phyloP scores from a whole-genome alignment of 768 basidiomycete species.

The Lactarius sanguifluus region DNA sequence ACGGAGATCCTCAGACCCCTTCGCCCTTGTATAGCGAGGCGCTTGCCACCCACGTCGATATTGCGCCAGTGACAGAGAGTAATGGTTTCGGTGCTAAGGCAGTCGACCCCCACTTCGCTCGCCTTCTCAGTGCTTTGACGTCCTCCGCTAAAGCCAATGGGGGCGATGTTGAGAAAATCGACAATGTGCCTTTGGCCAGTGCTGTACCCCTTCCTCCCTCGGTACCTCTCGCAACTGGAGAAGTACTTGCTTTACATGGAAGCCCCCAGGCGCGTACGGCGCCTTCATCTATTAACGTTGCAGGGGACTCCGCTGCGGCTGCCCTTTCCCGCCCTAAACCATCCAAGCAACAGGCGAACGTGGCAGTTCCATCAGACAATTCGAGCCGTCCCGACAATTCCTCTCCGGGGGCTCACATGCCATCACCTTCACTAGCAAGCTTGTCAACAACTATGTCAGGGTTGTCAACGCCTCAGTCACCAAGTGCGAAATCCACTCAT shows the following conservation, averaged over 20 bases:
- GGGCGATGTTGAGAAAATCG: background rate
- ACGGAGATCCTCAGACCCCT: conserved; percentile 60
- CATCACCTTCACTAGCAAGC: conserved; percentile 13
- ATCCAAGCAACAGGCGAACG: conserved; percentile 9
- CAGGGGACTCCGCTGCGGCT: background rate
- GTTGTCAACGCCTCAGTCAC: conserved; percentile 13
- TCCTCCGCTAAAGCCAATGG: conserved; percentile 44
- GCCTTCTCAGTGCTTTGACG: conserved; percentile 60
- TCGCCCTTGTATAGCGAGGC: conserved; percentile 57
- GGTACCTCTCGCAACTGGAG: conserved; percentile 1
- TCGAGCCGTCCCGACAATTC: background rate
- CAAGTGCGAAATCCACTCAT: conserved; percentile 28
- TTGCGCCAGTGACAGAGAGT: conserved; percentile 37
- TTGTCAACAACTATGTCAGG: conserved; percentile 23
- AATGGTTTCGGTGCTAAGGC: conserved; percentile 36
- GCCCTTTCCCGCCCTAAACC: background rate
- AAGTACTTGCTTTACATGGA: background rate
- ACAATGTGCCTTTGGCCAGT: background rate
- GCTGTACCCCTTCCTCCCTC: background rate
- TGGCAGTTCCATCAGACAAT: background rate
- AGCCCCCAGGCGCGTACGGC: conserved; percentile 9
- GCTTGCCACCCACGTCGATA: conserved; percentile 35
- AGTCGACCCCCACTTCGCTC: conserved; percentile 71
- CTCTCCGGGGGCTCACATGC: conserved; percentile 1
- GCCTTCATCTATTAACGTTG: background rate